phyloP scores from a whole-genome alignment of 495 filamentous ascomycete genomes.

The Thozetella sp. region DNA sequence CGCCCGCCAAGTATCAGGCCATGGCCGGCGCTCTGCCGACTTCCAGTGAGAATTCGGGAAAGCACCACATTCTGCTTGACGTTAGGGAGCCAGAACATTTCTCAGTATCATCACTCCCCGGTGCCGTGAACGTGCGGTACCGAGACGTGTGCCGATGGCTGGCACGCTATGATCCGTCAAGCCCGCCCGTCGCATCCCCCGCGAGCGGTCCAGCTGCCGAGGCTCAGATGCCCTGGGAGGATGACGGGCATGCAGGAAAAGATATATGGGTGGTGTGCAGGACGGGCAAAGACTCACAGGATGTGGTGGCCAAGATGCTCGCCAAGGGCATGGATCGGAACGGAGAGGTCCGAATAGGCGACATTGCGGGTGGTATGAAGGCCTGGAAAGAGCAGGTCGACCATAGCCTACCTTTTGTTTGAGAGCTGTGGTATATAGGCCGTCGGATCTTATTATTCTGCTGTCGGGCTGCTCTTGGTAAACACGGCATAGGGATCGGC shows the following conservation, averaged over 20 bases:
- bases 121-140: conserved; percentile 79
- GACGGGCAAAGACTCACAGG: conserved; percentile 87
- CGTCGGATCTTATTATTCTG: background rate
- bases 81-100: conserved; percentile 85
- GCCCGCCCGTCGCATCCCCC: background rate
- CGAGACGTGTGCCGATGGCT: conserved; percentile 17
- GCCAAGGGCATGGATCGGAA: conserved; percentile 60
- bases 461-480: background rate
- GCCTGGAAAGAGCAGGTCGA: conserved; percentile 87
- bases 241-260: background rate
- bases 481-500: background rate
- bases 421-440: conserved; percentile 39
- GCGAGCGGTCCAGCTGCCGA: too few species aligned
- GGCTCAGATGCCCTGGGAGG: conserved; percentile 5
- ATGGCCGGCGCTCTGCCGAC: conserved; percentile 38
- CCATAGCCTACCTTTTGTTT: conserved; percentile 63
- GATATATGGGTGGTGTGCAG: conserved; percentile 81
- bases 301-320: conserved; percentile 71
- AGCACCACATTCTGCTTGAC: conserved; percentile 68
- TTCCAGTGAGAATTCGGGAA: conserved; percentile 12
- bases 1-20: background rate
- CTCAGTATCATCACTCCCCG: conserved; percentile 72
- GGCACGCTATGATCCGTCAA: background rate
- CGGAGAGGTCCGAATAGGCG: conserved; percentile 65
- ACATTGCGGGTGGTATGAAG: conserved; percentile 78